A percentile compares a stretch with the other conserved stretches of the same genome.
These are phyloP conservation scores for Candida maris DNA, from an alignment of 805 yeast genomes.

Conservation along the genomic window DNA sequence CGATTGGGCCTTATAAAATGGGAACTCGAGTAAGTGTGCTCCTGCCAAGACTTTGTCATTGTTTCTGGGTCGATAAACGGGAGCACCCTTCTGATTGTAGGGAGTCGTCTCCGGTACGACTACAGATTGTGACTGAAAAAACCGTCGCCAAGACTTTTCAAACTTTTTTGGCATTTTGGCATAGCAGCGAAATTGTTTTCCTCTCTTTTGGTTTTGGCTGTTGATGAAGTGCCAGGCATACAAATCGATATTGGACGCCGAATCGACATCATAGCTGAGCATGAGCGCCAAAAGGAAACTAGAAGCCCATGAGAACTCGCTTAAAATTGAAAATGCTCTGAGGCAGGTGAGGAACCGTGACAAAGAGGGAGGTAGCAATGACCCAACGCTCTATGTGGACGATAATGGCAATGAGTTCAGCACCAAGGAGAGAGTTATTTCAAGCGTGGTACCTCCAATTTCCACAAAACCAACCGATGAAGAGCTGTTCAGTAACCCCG, in stretches of 20 bases:
- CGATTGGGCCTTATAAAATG: too few species aligned
- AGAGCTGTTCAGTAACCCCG: conserved; percentile 54
- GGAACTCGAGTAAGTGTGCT: too few species aligned
- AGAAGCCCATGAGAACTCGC: conserved; percentile 40
- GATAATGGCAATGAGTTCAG: conserved; percentile 56
- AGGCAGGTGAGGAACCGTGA: conserved; percentile 52
- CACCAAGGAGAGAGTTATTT: conserved; percentile 57
- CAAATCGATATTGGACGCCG: background rate
- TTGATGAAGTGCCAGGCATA: background rate
- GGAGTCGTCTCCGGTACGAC: too few species aligned
- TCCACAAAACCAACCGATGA: conserved; percentile 59
- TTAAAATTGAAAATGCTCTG: conserved; percentile 63
- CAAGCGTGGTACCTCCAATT: conserved; percentile 64
- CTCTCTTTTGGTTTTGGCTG: too few species aligned
- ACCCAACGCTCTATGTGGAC: conserved; percentile 44
- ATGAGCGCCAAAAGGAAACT: conserved; percentile 13
- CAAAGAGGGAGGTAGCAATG: conserved; percentile 10
- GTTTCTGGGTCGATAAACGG: too few species aligned
- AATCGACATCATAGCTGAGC: background rate
- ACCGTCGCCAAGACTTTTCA: background rate
- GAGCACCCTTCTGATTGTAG: too few species aligned
- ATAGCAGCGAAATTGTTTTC: too few species aligned
- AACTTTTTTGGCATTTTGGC: background rate
- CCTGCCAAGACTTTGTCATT: too few species aligned
- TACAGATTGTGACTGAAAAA: too few species aligned